Conservation (phyloP, 148 eudicot species). For the Cornus suecica region DNA sequence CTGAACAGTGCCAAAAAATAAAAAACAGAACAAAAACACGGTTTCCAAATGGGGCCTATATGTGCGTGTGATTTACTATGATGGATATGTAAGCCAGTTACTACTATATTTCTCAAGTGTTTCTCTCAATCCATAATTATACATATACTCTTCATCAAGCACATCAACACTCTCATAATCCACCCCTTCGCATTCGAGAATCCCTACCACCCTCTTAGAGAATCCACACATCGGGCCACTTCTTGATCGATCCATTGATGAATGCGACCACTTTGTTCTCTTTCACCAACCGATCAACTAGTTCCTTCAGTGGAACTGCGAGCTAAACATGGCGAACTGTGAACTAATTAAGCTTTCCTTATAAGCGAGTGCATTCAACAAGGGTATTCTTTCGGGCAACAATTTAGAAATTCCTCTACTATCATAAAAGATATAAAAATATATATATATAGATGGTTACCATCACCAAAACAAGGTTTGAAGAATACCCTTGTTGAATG, state of each 20-base stretch:
- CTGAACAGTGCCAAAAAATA: too few relatives aligned
- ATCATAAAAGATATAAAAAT: too few relatives aligned
- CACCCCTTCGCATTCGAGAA: constrained; percentile 63
- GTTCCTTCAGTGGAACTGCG: constrained; percentile 65
- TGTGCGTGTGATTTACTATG: too few relatives aligned
- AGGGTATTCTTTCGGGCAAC: too few relatives aligned
- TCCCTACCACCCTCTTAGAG: constrained; percentile 73
- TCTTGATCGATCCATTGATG: constrained; percentile 77
- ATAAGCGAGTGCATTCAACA: too few relatives aligned
- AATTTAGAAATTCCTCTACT: too few relatives aligned
- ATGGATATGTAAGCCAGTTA: constrained; percentile 87
- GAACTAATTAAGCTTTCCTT: too few relatives aligned
- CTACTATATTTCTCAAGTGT: constrained; percentile 70
- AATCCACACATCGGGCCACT: constrained; percentile 78
- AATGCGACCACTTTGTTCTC: constrained; percentile 80
- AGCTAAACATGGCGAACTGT: constrained; percentile 55
- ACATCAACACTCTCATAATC: constrained; percentile 75
- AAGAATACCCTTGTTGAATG: too few relatives aligned
- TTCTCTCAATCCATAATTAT: constrained; percentile 63
- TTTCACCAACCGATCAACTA: constrained; percentile 66
- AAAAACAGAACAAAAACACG: constrained; percentile 65
- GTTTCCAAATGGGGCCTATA: constrained; percentile 72
- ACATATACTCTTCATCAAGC: constrained; percentile 72
- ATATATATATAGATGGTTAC: too few relatives aligned
- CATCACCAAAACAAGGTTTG: too few relatives aligned